phyloP scores from a whole-genome alignment of 225 moss, liverwort and hornwort species.

The Sphagnum contortum region DNA sequence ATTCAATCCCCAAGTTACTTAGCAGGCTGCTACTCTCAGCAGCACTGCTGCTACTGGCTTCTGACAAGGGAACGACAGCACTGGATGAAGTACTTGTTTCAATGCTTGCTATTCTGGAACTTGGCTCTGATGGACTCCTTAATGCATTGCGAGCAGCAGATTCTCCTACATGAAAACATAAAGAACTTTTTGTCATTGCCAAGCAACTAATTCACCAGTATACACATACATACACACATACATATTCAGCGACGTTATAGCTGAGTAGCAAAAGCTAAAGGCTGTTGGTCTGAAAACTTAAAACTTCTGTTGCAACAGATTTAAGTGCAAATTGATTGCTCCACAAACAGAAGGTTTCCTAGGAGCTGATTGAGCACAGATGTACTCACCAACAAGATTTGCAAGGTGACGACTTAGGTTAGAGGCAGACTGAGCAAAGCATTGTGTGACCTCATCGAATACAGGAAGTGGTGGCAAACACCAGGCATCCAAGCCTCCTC shows the following conservation, averaged over 20 bases:
- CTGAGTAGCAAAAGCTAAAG: background rate
- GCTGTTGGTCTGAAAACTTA: background rate
- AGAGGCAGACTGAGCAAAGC: conserved; percentile 70
- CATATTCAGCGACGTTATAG: background rate
- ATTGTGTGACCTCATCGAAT: conserved; percentile 61
- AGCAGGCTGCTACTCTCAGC: conserved; percentile 22
- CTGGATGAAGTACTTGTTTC: conserved; percentile 14
- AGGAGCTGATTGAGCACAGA: background rate
- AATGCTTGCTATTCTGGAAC: conserved; percentile 22
- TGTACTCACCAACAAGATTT: conserved; percentile 54
- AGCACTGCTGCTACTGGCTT: conserved; percentile 12
- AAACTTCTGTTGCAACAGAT: background rate
- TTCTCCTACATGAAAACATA: conserved; percentile 40
- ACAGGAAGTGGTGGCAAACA: conserved; percentile 44
- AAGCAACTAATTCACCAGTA: background rate
- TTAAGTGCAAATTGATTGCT: too few relatives aligned
- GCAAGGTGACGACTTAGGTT: conserved; percentile 66
- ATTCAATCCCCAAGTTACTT: conserved; percentile 54
- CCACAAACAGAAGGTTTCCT: too few relatives aligned
- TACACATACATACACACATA: background rate
- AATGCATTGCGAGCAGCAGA: conserved; percentile 46
- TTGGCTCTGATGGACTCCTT: conserved; percentile 30
- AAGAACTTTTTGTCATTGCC: too few relatives aligned
- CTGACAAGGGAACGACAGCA: conserved; percentile 18
- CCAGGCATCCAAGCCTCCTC: conserved; percentile 32